Evolutionary conservation across 441 rosid species (phyloP), one percentile per base, ranked within the genome.

Genomic region (California macrophylla): DNA sequence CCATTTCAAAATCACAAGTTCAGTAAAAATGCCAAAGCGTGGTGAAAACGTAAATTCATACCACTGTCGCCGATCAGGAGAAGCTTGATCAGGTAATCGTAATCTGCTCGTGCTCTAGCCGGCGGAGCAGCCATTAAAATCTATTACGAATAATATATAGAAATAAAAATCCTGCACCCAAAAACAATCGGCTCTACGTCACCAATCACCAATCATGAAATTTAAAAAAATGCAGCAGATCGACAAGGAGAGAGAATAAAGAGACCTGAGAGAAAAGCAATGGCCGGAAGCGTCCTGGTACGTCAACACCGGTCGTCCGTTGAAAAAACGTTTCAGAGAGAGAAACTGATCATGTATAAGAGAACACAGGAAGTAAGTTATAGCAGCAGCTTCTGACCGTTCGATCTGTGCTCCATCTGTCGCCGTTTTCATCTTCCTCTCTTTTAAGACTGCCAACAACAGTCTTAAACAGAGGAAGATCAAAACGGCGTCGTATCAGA

Each of bases 11-110:
- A 10, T 42, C 50, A 12, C 50, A 42, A 38, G 9, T 38, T 9
- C 8, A 0, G 1, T 6, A 38, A 12, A 15, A 47, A 47, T 12
- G 15, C 2, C 24, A 20, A 16, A 1, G 56, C 56, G 56, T 20
- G 21, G 56, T 52, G 16, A 2, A 4, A 20, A 16, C 9, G 60
- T n/a, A 60, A 60, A 60, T 24, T 10, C 30, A 25, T 60, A 60
- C 77, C 77, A 24, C 77, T 75, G 26, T 75, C 78, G n/a, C 78
- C 78, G 64, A 75, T 75, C 28, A 75, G 74, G 18, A 75, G 72
- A 20, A 75, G 78, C 69, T 75, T 75, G 42, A 71, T 75, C 40
- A 75, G 75, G 62, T 32, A 71, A 71, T 75, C 78, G 36, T 75
- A 75, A 71, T 75, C 75, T 20, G 75, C 74, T 15, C 78, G 78